These are phyloP conservation scores for Volutella citrinella DNA, from an alignment of 2,329 filamentous ascomycete species.

Conservation along the genomic window DNA sequence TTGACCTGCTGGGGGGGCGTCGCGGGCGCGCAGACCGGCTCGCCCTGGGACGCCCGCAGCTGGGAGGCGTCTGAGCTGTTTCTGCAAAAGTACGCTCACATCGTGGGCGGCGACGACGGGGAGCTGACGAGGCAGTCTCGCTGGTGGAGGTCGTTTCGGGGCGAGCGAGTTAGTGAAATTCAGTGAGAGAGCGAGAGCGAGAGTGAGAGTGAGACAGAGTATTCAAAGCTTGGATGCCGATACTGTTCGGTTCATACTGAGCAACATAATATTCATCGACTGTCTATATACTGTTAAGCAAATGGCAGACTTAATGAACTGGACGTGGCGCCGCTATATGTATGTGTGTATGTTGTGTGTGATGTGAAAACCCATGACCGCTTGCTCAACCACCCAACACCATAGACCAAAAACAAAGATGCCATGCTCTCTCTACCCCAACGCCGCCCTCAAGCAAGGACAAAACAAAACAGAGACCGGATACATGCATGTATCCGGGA, in stretches of 20 bases:
- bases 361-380: no score
- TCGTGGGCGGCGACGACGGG: slow-evolving; percentile 26
- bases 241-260: no score
- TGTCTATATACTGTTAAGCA: slow-evolving; percentile 23
- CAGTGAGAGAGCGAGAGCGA: no score
- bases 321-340: no score
- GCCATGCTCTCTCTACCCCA: slow-evolving; percentile 19
- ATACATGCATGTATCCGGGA: no score
- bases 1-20: slow-evolving; percentile 27
- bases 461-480: slow-evolving; percentile 6
- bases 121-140: slow-evolving; percentile 26
- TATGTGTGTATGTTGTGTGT: no score
- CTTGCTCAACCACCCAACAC: slow-evolving; percentile 7
- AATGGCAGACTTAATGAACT: no score
- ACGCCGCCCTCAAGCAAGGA: slow-evolving; percentile 14
- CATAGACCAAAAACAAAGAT: slow-evolving; percentile 7
- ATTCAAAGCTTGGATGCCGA: no score
- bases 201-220: no score
- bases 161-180: slow-evolving; percentile 21
- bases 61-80: slow-evolving; percentile 29
- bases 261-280: slow-evolving; percentile 11
- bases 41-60: slow-evolving; percentile 27
- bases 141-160: slow-evolving; percentile 27
- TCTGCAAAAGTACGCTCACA: slow-evolving; percentile 25
- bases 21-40: slow-evolving; percentile 21